phyloP scores from a whole-genome alignment of 2,329 filamentous ascomycete species.

The Aspergillus caelatus region DNA sequence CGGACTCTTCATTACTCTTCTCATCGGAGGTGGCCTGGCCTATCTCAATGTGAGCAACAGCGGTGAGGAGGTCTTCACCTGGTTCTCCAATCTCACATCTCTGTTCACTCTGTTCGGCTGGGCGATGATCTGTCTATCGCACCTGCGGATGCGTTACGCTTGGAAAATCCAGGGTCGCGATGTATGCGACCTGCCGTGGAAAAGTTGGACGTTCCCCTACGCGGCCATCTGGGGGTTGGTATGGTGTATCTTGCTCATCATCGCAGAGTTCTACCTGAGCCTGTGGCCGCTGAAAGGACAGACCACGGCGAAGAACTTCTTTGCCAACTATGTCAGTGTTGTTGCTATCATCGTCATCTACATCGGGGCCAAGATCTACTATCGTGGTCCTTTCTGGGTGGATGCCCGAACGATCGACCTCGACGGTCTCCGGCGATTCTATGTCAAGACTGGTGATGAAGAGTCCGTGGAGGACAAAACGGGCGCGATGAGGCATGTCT shows the following conservation, averaged over 20 bases:
- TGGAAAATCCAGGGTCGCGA: conserved; percentile 46
- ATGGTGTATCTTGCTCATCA: conserved; percentile 50
- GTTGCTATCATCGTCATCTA: conserved; percentile 48
- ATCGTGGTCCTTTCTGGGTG: conserved; percentile 41
- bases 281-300: conserved; percentile 46
- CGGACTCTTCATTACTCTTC: conserved; percentile 65
- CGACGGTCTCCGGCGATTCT: conserved; percentile 27
- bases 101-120: conserved; percentile 50
- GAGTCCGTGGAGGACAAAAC: conserved; percentile 16
- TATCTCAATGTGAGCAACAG: conserved; percentile 49
- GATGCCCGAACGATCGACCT: conserved; percentile 38
- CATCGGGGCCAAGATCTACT: conserved; percentile 44
- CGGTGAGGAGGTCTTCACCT: conserved; percentile 49
- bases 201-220: conserved; percentile 49
- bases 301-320: conserved; percentile 46
- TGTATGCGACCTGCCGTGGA: conserved; percentile 45
- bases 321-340: conserved; percentile 52
- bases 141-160: conserved; percentile 48
- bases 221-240: conserved; percentile 48
- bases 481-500: conserved; percentile 6
- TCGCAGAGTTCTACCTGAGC: conserved; percentile 53
- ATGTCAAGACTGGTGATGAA: conserved; percentile 15
- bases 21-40: conserved; percentile 62
- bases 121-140: conserved; percentile 49
- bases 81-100: conserved; percentile 52